Evolutionary conservation across 176 grass and related monocot species (phyloP), one percentile per base, ranked within the genome.

Genomic region (Oryza coarctata): DNA sequence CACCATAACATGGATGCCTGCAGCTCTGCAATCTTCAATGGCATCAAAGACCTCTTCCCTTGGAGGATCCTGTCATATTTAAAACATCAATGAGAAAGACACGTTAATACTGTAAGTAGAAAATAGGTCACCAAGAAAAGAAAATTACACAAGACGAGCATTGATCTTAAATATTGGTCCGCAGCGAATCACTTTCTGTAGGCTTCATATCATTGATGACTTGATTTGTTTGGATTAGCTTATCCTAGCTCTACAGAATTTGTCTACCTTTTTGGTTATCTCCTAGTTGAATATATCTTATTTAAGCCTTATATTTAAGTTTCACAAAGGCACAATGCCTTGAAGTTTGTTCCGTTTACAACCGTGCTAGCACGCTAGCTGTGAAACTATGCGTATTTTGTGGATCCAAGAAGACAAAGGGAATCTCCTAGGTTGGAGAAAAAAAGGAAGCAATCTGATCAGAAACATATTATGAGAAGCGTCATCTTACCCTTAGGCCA

Each of bases 1-100:
- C 31, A 99, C 96, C 96, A 99, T 95, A 41, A 99, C 96, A 73
- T 85, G 87, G 77, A 99, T 99, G 30, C 93, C 96, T 1, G 96
- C 96, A 71, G 91, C 93, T 90, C 93, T 89, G 76, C 96, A 99
- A 74, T 99, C 96, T 86, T 95, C 96, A 87, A 99, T 95, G 82
- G 96, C 93, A 76, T 88, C 70, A 77, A 68, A 95, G 10, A 99
- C 96, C 79, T 99, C 96, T 87, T 94, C 85, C 80, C 96, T 90
- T 34, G 96, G 96, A 88, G 96, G 96, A 90, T 99, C 96, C 96
- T 99, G 77, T 28, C 15, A 84, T 82, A 74, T 58, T 91, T 27
- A 81, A 55, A 74, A 78, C n/a, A 86, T 74, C 23, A 31, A 81
- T 1, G 15, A 73, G 58, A 70, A 76, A 60, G 0, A 65, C 4